Percentiles rank a stretch among this genome's conserved stretches.
phyloP scores from a whole-genome alignment of 1,284 basidiomycete species.

The Moesziomyces globuligerus region DNA sequence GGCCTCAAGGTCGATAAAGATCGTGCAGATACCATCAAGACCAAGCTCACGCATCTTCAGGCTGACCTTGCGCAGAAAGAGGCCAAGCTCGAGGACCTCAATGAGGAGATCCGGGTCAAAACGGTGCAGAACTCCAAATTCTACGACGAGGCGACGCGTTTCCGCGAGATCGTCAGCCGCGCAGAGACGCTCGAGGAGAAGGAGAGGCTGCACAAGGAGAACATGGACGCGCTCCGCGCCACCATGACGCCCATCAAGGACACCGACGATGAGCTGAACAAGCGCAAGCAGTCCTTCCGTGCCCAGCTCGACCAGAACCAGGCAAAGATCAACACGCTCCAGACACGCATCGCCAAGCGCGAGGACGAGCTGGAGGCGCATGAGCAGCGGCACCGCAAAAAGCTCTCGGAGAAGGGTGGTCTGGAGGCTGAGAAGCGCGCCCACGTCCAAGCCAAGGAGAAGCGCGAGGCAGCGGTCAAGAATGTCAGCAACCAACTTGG shows the following conservation, averaged over 20 bases:
- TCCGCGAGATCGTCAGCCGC: constrained; percentile 82
- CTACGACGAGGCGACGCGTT: constrained; percentile 83
- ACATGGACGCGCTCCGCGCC: constrained; percentile 73
- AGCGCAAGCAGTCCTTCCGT: constrained; percentile 78
- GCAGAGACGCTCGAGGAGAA: constrained; percentile 77
- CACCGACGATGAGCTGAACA: constrained; percentile 79
- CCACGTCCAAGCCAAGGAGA: constrained; percentile 76
- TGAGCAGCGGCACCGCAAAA: constrained; percentile 38
- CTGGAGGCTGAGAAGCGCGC: constrained; percentile 62
- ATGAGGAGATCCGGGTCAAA: constrained; percentile 68
- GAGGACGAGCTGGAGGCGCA: constrained; percentile 70
- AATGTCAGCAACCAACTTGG: constrained; percentile 77
- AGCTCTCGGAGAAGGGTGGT: constrained; percentile 61
- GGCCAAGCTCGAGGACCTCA: constrained; percentile 52
- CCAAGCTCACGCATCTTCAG: constrained; percentile 50
- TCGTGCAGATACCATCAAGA: constrained; percentile 76
- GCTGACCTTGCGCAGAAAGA: constrained; percentile 53
- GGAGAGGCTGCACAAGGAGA: constrained; percentile 75
- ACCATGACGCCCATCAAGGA: constrained; percentile 77
- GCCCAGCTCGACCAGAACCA: constrained; percentile 74
- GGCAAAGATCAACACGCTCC: constrained; percentile 71
- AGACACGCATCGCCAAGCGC: constrained; percentile 72
- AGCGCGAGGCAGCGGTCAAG: constrained; percentile 79
- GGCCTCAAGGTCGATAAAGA: constrained; percentile 84
- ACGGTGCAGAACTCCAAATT: constrained; percentile 82